Evolutionary conservation across 23 red algal genomes (phyloP), one percentile per base, ranked within the genome.

Genomic region (Chondrus crispus): DNA sequence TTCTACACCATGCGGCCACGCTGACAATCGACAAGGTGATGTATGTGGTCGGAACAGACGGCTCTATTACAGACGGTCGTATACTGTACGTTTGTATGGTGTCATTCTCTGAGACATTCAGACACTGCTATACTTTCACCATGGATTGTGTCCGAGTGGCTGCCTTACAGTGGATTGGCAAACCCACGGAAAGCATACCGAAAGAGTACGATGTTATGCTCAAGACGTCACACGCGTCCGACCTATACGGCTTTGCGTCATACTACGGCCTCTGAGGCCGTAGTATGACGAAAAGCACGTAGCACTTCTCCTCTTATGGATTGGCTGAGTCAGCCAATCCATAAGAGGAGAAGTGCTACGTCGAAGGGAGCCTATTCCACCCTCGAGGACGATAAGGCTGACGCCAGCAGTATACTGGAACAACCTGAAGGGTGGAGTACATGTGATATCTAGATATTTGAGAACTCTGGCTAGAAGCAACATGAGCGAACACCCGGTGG

Each of bases 111-210:
- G 55, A 58, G 5, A 24, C 48, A 39, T 5, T 82, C 20, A 30
- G 28, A n/a, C 1, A 53, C 16, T 16, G 13, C 9, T 85, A 62
- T 38, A 37, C n/a, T 38, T 69, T 39, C 14, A 11, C 46, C 13
- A 30, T 85, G 30, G 37, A 29, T 13, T 58, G 30, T 8, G 63
- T 68, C 81, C 22, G 3, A 37, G 13, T 12, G 55, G 58, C 54
- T 2, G 81, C 81, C 13, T 85, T 85, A 28, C 26, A 60, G 48
- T 68, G 81, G 81, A 44, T 85, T 51, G 82, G 82, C 58, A 30
- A 30, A 64, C 58, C 58, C 26, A 30, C 58, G 58, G 58, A 64
- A 19, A n/a, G 38, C 40, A 83, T 83, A 3, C 79, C 79, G 30
- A 38, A 62, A 26, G 52, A 13, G 4, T 83, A 83, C 49, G 79